Percentiles rank a stretch among this genome's conserved stretches.
Evolutionary conservation across 805 yeast species (phyloP).

Genomic region (Suhomyces emberorum): DNA sequence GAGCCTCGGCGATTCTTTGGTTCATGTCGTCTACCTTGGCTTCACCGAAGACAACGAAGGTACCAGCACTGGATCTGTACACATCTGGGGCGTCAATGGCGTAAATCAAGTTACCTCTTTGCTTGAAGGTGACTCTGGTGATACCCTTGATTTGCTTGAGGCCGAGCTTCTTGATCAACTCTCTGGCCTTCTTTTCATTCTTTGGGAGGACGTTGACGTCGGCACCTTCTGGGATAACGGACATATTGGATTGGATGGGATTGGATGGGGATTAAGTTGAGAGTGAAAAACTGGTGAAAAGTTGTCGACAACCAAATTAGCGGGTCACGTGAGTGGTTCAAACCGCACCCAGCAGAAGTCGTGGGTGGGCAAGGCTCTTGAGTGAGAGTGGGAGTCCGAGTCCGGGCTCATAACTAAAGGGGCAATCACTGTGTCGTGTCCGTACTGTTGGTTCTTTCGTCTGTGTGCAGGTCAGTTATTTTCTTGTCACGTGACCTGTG

Average conservation of each 20-base stretch:
- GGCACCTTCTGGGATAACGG: conserved; percentile 74
- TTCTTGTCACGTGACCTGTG: too few species aligned
- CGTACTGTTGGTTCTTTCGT: too few species aligned
- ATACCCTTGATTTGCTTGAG: conserved; percentile 89
- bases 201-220: conserved; percentile 77
- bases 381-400: too few species aligned
- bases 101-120: conserved; percentile 84
- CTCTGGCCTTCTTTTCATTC: conserved; percentile 96
- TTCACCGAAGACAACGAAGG: conserved; percentile 96
- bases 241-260: conserved; percentile 25
- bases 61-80: conserved; percentile 88
- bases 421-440: too few species aligned
- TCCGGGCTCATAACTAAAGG: too few species aligned
- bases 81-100: conserved; percentile 95
- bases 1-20: conserved; percentile 80
- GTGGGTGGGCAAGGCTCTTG: too few species aligned
- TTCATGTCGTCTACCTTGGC: conserved; percentile 93
- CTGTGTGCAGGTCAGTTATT: too few species aligned
- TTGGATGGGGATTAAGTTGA: background rate
- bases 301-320: background rate
- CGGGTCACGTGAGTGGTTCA: background rate
- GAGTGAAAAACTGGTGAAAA: conserved; percentile 2
- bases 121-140: conserved; percentile 92
- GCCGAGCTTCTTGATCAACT: conserved; percentile 79
- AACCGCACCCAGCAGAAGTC: too few species aligned